Evolutionary conservation across 2,329 filamentous ascomycete genomes (phyloP), one percentile per base, ranked within the genome.

Genomic region (Fusarium tjaetaba): DNA sequence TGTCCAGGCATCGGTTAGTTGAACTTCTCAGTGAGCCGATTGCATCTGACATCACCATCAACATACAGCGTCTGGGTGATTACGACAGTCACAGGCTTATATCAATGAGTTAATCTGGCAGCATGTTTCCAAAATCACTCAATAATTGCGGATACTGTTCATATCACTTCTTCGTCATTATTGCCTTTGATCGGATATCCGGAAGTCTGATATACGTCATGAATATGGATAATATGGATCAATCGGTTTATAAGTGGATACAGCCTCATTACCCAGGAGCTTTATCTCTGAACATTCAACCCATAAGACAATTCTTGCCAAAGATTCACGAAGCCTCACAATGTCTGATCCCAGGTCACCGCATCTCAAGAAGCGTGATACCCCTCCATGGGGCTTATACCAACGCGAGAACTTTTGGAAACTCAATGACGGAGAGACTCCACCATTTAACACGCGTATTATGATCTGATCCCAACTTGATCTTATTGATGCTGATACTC

Each of bases 371-470:
- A 61, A 48, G 2, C 53, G 65, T 1, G 53, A 68, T 7, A 68
- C 41, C 18, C 65, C 61, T 24, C 53, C 65, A 4, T 68, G 65
- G 61, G 61, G 65, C 6, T 5, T 68, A 5, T 68, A 68, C 7
- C 65, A 68, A 15, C 61, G 61, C 24, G 61, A 66, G 7, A 66
- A 68, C 41, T 68, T 68, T 15, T 68, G 65, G 61, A 68, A 66
- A 13, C 7, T 68, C 1, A 66, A 66, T 14, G 9, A 58, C 1
- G 65, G 65, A 13, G 13, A 60, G 20, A 61, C 60, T 32, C 61
- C 65, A n/a, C 65, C 46, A 11, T 68, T 68, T 8, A 68, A 68
- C 28, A 68, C 65, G 0, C 61, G 65, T 68, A 68, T 22, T 7
- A 41, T 14, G 20, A 41, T 8, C 20, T 0, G 3, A 41, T 6